Evolutionary conservation across 2,329 filamentous ascomycete genomes (phyloP).

Genomic region (Gaeumannomyces sp.): DNA sequence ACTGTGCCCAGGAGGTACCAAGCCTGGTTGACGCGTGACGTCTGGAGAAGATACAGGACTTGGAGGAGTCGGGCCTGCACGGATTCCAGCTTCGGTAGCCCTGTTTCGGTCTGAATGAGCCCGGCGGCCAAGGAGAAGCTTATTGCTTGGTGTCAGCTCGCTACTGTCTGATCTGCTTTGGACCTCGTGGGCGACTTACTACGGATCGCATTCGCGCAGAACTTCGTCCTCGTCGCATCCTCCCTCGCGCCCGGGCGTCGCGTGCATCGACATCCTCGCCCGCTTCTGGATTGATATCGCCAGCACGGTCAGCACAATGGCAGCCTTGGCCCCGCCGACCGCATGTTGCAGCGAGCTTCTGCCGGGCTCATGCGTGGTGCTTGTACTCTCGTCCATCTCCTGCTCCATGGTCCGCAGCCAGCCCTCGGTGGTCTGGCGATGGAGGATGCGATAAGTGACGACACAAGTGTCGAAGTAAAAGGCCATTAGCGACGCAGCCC

Average conservation of each 20-base stretch:
- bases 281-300: slow-evolving; percentile 34
- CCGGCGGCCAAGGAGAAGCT: slow-evolving; percentile 32
- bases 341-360: slow-evolving; percentile 27
- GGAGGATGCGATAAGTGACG: slow-evolving; percentile 52
- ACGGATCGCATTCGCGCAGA: neutral
- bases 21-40: slow-evolving; percentile 52
- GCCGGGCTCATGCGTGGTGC: too few species aligned
- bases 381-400: slow-evolving; percentile 22
- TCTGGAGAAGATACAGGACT: slow-evolving; percentile 51
- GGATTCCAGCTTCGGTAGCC: slow-evolving; percentile 45
- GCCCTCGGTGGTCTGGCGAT: slow-evolving; percentile 41
- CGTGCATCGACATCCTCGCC: neutral
- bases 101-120: slow-evolving; percentile 41
- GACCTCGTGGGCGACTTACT: neutral
- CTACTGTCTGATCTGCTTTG: slow-evolving; percentile 11
- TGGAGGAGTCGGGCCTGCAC: slow-evolving; percentile 51
- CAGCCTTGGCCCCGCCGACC: slow-evolving; percentile 38
- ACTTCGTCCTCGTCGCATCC: slow-evolving; percentile 34
- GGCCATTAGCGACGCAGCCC: slow-evolving; percentile 19
- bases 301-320: slow-evolving; percentile 40
- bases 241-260: slow-evolving; percentile 3
- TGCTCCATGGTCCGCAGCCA: slow-evolving; percentile 27
- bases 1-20: slow-evolving; percentile 55
- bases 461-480: slow-evolving; percentile 55
- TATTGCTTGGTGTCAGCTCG: slow-evolving; percentile 15